Evolutionary conservation across 2,329 filamentous ascomycete genomes (phyloP), one percentile per base, ranked within the genome.

Genomic region (Aspergillus puulaauensis): DNA sequence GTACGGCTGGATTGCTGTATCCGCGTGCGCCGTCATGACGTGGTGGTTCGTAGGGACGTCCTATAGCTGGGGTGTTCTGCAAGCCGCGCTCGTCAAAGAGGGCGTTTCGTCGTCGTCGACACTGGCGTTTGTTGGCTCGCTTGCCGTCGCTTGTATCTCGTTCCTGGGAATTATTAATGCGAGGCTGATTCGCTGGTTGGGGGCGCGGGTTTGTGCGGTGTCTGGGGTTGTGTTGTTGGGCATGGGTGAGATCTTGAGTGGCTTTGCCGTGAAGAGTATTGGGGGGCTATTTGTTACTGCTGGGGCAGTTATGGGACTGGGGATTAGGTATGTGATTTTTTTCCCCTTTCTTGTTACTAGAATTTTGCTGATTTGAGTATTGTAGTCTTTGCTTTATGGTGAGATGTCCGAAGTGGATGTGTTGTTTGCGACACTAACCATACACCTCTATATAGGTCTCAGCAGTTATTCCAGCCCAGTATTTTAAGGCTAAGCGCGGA

Each of bases 11-110:
- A 54, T 70, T 76, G 75, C 86, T 7, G 80, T 87, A 23, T 71
- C 70, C 3, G 76, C 75, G 33, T 83, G 81, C 62, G 77, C 79
- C 2, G 65, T 83, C 1, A 64, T 85, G 11, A 77, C 80, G 2
- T 87, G 83, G 75, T 85, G 82, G 83, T 77, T 81, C 52, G 78
- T 82, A 49, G 84, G 84, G 51, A 82, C 79, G 0, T 77, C 77
- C 7, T 85, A 85, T 65, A 79, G 78, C 61, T 88, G 85, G 84
- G 86, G 85, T 23, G 78, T 88, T 0, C 73, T 87, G 47, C 85
- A 88, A 69, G 77, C 77, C 4, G 83, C 80, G 0, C 76, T 88
- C 1, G 79, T 86, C 3, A 70, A 80, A 35, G 71, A 79, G 9
- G 67, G 68, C 23, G 70, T 85, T 1, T 77, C 77, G 0, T 76